phyloP scores from a whole-genome alignment of 805 yeast species.

The Candida peoriensis region DNA sequence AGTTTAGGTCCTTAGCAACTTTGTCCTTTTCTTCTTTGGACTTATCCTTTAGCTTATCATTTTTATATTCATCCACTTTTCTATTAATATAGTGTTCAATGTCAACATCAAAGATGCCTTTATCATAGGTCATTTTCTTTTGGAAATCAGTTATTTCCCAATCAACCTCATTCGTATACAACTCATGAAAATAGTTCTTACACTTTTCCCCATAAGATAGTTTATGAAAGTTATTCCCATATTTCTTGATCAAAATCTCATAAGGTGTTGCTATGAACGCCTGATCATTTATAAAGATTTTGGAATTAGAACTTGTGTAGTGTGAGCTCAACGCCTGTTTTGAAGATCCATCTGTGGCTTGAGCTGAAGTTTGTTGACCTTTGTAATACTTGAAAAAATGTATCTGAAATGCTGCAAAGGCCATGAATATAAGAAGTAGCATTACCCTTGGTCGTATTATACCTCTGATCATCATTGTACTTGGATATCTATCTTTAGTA shows the following conservation, averaged over 20 bases:
- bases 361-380: no score
- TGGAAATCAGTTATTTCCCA: slow-evolving; percentile 23
- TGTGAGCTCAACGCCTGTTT: no score
- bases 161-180: slow-evolving; percentile 13
- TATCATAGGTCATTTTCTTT: slow-evolving; percentile 14
- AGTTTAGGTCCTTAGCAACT: slow-evolving; percentile 9
- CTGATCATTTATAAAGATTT: background rate
- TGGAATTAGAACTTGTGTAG: no score
- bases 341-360: no score
- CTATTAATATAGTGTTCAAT: slow-evolving; percentile 14
- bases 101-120: slow-evolving; percentile 18
- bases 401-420: no score
- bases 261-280: slow-evolving; percentile 1
- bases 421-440: no score
- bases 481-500: no score
- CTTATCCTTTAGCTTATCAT: slow-evolving; percentile 4
- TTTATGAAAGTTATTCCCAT: background rate
- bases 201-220: slow-evolving; percentile 22
- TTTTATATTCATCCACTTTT: slow-evolving; percentile 11
- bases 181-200: slow-evolving; percentile 25
- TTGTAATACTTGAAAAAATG: no score
- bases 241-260: background rate
- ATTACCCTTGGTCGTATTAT: no score
- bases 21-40: slow-evolving; percentile 14
- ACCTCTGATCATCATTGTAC: no score